phyloP scores from a whole-genome alignment of 2,329 filamentous ascomycete species.

The Stagonosporopsis vannaccii region DNA sequence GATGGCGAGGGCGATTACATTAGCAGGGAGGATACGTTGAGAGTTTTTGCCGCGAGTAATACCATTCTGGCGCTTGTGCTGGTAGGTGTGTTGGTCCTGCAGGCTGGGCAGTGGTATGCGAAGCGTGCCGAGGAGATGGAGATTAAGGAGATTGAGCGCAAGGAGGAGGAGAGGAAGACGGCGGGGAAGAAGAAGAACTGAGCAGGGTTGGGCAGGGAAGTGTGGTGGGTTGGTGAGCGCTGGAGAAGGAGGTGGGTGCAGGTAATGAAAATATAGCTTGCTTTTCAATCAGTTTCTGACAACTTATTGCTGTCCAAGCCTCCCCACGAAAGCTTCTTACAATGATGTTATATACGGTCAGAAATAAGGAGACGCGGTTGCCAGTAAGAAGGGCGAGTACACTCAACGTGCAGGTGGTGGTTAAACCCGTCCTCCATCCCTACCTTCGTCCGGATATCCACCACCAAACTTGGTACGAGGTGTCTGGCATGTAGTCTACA shows the following conservation, averaged over 20 bases:
- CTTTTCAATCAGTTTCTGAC: background rate
- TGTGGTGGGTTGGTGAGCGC: background rate
- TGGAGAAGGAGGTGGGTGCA: background rate
- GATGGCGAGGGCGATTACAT: constrained; percentile 68
- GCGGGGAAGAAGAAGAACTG: constrained; percentile 47
- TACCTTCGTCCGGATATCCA: too few relatives aligned
- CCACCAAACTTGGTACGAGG: too few relatives aligned
- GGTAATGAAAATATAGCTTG: background rate
- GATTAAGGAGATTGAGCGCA: constrained; percentile 67
- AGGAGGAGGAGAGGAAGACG: constrained; percentile 43
- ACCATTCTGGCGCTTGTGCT: constrained; percentile 93
- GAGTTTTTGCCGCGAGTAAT: constrained; percentile 91
- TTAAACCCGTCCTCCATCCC: too few relatives aligned
- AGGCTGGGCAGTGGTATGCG: constrained; percentile 98
- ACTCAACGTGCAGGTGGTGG: too few relatives aligned
- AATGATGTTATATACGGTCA: too few relatives aligned
- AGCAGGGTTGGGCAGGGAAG: background rate
- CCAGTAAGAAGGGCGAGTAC: too few relatives aligned
- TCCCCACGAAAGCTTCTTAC: too few relatives aligned
- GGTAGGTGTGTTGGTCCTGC: constrained; percentile 88
- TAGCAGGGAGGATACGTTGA: constrained; percentile 85
- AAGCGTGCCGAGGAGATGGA: constrained; percentile 92
- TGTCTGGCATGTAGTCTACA: too few relatives aligned
- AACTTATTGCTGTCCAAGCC: background rate
- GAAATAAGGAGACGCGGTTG: too few relatives aligned